Evolutionary conservation across 1,284 basidiomycete genomes (phyloP).

Genomic region (Puccinia coronata): DNA sequence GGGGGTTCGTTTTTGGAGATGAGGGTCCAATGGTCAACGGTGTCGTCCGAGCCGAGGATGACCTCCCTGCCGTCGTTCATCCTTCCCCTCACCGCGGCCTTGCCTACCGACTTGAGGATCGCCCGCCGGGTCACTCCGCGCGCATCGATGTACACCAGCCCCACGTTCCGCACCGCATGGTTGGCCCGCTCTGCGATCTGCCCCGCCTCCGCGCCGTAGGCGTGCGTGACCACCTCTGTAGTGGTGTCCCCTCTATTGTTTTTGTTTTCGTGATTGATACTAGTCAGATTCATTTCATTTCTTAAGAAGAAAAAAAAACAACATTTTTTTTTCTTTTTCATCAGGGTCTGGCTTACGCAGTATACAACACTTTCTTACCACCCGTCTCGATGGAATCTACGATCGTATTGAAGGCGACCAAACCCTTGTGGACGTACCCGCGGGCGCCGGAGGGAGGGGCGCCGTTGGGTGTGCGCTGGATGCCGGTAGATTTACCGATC

Average conservation of each 20-base stretch:
- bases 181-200: conserved; percentile 55
- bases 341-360: conserved; percentile 50
- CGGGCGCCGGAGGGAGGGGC: conserved; percentile 55
- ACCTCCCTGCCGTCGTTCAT: conserved; percentile 53
- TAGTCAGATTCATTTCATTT: conserved; percentile 32
- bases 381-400: conserved; percentile 58
- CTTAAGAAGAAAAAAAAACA: background rate
- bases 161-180: conserved; percentile 55
- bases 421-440: conserved; percentile 57
- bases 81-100: conserved; percentile 53
- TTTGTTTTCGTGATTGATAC: conserved; percentile 26
- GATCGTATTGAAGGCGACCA: conserved; percentile 58
- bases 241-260: conserved; percentile 55
- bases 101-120: conserved; percentile 57
- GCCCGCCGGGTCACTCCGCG: conserved; percentile 56
- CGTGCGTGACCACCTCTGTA: conserved; percentile 57
- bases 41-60: conserved; percentile 29
- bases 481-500: conserved; percentile 57
- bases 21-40: conserved; percentile 28
- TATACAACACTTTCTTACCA: conserved; percentile 51
- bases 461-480: conserved; percentile 53
- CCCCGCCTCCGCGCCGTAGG: conserved; percentile 58
- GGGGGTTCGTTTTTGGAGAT: background rate
- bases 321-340: too few species aligned
- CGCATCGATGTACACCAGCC: conserved; percentile 57